phyloP scores from a whole-genome alignment of 2,329 filamentous ascomycete species.

The Sclerotinia trifoliorum region DNA sequence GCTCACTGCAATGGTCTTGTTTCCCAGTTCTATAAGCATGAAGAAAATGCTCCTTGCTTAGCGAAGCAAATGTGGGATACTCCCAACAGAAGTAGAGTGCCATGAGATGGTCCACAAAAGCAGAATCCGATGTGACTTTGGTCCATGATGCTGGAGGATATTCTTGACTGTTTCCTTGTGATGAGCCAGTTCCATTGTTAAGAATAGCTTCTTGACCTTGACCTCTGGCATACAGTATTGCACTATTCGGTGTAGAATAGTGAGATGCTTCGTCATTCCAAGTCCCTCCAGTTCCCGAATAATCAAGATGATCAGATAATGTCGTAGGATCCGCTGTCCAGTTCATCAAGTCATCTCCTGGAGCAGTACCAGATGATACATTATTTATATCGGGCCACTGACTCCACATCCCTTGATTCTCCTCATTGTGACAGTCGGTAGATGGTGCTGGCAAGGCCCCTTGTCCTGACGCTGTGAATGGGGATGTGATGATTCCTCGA shows the following conservation, averaged over 20 bases:
- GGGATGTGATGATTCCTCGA: constrained; percentile 48
- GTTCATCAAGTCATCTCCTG: constrained; percentile 37
- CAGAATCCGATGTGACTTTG: constrained; percentile 55
- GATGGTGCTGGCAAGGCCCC: constrained; percentile 42
- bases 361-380: neutral
- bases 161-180: constrained; percentile 65
- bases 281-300: constrained; percentile 48
- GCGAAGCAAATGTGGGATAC: constrained; percentile 70
- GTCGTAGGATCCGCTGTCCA: constrained; percentile 29
- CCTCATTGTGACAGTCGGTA: constrained; percentile 27
- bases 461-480: constrained; percentile 48
- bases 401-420: constrained; percentile 3
- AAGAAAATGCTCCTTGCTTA: constrained; percentile 50
- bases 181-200: constrained; percentile 58
- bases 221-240: constrained; percentile 45
- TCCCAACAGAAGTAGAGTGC: constrained; percentile 72
- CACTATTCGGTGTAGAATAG: constrained; percentile 23
- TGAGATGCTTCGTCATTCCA: constrained; percentile 27
- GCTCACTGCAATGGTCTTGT: constrained; percentile 44
- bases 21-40: constrained; percentile 28
- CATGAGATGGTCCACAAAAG: constrained; percentile 61
- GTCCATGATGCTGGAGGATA: constrained; percentile 68
- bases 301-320: constrained; percentile 43
- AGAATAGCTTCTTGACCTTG: constrained; percentile 50
- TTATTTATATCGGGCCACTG: neutral